phyloP scores from a whole-genome alignment of 2,329 filamentous ascomycete genomes.

The Neurospora sp. region DNA sequence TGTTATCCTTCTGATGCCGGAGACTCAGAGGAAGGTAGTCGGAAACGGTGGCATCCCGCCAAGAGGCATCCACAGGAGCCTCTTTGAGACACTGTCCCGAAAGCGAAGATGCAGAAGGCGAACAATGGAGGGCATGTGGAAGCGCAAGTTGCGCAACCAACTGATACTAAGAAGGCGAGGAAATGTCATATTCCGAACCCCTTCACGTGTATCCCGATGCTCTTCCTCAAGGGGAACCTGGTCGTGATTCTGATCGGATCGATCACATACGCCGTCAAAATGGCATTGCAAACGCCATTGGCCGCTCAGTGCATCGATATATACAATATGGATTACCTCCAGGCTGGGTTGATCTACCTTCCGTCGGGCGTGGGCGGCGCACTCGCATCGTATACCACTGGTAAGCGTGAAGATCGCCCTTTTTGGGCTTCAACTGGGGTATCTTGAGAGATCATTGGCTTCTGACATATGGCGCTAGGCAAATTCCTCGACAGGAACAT shows the following conservation, averaged over 20 bases:
- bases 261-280: slow-evolving; percentile 10
- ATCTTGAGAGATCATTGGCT: background rate
- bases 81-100: slow-evolving; percentile 18
- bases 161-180: background rate
- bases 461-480: background rate
- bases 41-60: slow-evolving; percentile 41
- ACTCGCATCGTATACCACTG: slow-evolving; percentile 5
- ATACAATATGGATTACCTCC: background rate
- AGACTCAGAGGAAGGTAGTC: slow-evolving; percentile 40
- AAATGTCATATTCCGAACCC: slow-evolving; percentile 4
- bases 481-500: slow-evolving; percentile 10
- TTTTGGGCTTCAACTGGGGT: background rate
- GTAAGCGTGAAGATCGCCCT: background rate
- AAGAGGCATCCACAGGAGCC: slow-evolving; percentile 26
- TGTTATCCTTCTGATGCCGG: slow-evolving; percentile 41
- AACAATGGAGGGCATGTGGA: background rate
- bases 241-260: slow-evolving; percentile 9
- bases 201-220: slow-evolving; percentile 6
- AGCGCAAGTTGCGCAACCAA: background rate
- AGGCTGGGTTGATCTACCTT: background rate
- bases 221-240: slow-evolving; percentile 6
- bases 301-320: slow-evolving; percentile 6
- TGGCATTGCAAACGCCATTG: slow-evolving; percentile 7
- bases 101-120: background rate
- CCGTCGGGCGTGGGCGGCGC: background rate